Evolutionary conservation across 495 filamentous ascomycete genomes (phyloP).

Genomic region (Sabuloglossum arenarium): DNA sequence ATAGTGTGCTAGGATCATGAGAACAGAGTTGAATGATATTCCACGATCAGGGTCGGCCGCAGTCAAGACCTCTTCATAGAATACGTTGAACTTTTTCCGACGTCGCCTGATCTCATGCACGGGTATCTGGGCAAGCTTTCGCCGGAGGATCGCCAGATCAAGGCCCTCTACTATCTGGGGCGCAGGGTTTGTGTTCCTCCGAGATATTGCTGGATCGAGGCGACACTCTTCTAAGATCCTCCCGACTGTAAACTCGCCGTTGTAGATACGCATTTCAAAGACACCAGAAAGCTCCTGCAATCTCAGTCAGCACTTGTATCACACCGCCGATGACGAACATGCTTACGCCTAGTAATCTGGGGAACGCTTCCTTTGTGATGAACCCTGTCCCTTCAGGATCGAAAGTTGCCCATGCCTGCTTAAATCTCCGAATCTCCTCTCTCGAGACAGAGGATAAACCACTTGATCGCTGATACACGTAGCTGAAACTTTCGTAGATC

Average conservation of each 20-base stretch:
- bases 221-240: slow-evolving; percentile 67
- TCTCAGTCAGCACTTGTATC: background rate
- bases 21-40: slow-evolving; percentile 78
- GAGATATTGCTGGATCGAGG: slow-evolving; percentile 20
- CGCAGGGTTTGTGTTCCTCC: slow-evolving; percentile 6
- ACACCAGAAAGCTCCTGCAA: slow-evolving; percentile 63
- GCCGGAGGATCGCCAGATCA: slow-evolving; percentile 57
- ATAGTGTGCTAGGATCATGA: slow-evolving; percentile 96
- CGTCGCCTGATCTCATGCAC: slow-evolving; percentile 48
- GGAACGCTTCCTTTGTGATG: slow-evolving; percentile 83
- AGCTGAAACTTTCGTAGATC: slow-evolving; percentile 98
- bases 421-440: slow-evolving; percentile 89
- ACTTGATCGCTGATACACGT: slow-evolving; percentile 92
- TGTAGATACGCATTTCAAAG: slow-evolving; percentile 96
- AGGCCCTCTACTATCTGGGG: slow-evolving; percentile 42
- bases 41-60: slow-evolving; percentile 73
- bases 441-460: slow-evolving; percentile 64
- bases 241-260: slow-evolving; percentile 65
- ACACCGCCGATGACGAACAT: background rate
- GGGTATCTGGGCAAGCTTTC: slow-evolving; percentile 55
- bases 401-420: slow-evolving; percentile 91
- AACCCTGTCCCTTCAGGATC: slow-evolving; percentile 82
- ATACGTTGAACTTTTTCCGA: slow-evolving; percentile 62
- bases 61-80: slow-evolving; percentile 92
- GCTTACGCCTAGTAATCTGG: slow-evolving; percentile 60